Evolutionary conservation across 139 green algal species (phyloP), one percentile per base, ranked within the genome.

Genomic region (Tetraselmis chui): DNA sequence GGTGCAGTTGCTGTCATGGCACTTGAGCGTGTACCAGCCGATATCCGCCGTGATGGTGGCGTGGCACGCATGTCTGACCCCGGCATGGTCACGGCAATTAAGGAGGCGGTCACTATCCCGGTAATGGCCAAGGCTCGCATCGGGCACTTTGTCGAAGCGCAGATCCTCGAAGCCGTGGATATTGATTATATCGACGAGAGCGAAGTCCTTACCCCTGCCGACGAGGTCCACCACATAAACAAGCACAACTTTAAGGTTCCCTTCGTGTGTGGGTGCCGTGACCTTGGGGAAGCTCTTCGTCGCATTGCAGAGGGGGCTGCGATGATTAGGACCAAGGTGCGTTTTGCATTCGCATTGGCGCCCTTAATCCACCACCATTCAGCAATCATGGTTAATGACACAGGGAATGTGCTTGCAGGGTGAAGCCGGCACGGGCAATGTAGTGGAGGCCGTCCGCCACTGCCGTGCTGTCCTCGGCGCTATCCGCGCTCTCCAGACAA

Each of bases 241-340:
- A 99, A 99, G 95, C 97, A 99, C 91, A 96, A 98, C 88, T 99
- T 98, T 93, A 97, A 96, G 89, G 94, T 98, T 30, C 97, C 97
- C 1, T 98, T 98, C 84, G 94, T 99, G n/a, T 99, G 97, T 84
- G 97, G 97, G 32, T 99, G 97, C 92, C 95, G 97, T 27, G 94
- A 99, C 90, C 89, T 99, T 27, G 97, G 97, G 23, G 97, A 99
- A 92, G 97, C 97, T 23, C 93, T 99, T 30, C 90, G 97, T 67
- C 94, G 97, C 81, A 93, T 99, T 31, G 95, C 96, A 25, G 97
- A 99, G 90, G 97, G 97, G 2, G 94, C 94, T 31, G 94, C 97
- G 79, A 99, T 99, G 96, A 99, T 99, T 89, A 93, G 97, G 82
- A 98, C 95, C 78, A 98, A 98, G 91, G 91, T 91, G 27, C 29